Evolutionary conservation across 116 monocot species (phyloP).

Genomic region (Iris pallida): DNA sequence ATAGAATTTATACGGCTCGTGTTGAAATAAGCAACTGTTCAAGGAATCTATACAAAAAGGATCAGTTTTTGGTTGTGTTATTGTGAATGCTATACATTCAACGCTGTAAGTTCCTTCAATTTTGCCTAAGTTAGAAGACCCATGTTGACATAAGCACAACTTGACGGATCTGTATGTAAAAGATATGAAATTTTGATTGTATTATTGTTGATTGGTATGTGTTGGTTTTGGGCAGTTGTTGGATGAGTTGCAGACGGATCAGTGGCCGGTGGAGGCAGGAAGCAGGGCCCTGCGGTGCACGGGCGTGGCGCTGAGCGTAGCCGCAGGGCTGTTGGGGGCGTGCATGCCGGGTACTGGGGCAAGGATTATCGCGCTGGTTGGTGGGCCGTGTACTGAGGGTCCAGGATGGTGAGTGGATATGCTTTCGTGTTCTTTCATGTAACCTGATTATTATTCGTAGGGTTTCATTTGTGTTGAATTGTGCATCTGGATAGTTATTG

Average conservation of each 20-base stretch:
- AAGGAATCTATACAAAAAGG: too few species aligned
- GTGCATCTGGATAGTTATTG: too few species aligned
- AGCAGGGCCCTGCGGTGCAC: conserved; percentile 73
- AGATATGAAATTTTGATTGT: neutral
- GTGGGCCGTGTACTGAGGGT: conserved; percentile 92
- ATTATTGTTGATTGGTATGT: neutral
- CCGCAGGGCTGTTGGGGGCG: conserved; percentile 80
- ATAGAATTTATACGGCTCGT: too few species aligned
- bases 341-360: conserved; percentile 93
- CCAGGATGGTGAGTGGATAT: conserved; percentile 72
- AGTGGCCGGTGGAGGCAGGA: conserved; percentile 81
- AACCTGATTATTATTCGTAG: too few species aligned
- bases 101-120: too few species aligned
- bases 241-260: conserved; percentile 91
- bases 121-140: too few species aligned
- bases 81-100: too few species aligned
- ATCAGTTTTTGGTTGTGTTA: too few species aligned
- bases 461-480: too few species aligned
- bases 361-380: conserved; percentile 83
- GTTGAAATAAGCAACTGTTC: too few species aligned
- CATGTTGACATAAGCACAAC: neutral
- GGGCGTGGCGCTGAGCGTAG: conserved; percentile 87
- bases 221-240: conserved; percentile 45
- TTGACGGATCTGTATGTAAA: neutral
- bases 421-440: neutral